Conservation (phyloP, 805 yeast genomes). For the Starmerella asiatica region DNA sequence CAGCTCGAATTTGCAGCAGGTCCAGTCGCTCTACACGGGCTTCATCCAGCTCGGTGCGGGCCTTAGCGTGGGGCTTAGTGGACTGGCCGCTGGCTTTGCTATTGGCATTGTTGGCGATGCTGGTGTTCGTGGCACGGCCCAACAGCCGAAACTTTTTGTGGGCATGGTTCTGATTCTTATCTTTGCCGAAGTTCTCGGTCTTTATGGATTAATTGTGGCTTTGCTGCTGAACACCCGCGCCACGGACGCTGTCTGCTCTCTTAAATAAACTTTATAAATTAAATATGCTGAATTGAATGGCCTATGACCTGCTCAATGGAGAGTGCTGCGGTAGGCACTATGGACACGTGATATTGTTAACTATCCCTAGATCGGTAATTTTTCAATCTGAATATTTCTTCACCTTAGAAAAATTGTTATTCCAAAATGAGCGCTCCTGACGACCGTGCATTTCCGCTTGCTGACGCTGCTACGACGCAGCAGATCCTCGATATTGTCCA, state of each 20-base stretch:
- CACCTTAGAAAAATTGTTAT: background rate
- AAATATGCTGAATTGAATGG: too few species aligned
- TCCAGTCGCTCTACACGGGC: conserved; percentile 90
- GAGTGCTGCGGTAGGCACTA: too few species aligned
- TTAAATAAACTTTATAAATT: too few species aligned
- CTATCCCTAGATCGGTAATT: background rate
- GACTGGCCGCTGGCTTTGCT: conserved; percentile 97
- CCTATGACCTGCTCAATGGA: too few species aligned
- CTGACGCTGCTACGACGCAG: conserved; percentile 89
- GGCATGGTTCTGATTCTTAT: conserved; percentile 97
- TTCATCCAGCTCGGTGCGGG: conserved; percentile 98
- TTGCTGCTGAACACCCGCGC: conserved; percentile 96
- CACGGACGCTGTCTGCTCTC: conserved; percentile 58
- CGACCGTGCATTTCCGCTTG: conserved; percentile 98
- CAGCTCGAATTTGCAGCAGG: conserved; percentile 75
- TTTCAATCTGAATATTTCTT: background rate
- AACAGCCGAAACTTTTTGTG: conserved; percentile 95
- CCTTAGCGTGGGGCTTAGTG: conserved; percentile 89
- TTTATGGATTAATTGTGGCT: conserved; percentile 96
- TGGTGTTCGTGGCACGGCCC: conserved; percentile 97
- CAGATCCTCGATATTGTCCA: conserved; percentile 96
- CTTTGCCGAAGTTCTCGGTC: conserved; percentile 98
- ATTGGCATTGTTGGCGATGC: conserved; percentile 99
- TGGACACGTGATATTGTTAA: background rate
- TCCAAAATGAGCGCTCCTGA: conserved; percentile 45